phyloP scores from a whole-genome alignment of 2,329 filamentous ascomycete species.

The Paraphaeosphaeria sporulosa region DNA sequence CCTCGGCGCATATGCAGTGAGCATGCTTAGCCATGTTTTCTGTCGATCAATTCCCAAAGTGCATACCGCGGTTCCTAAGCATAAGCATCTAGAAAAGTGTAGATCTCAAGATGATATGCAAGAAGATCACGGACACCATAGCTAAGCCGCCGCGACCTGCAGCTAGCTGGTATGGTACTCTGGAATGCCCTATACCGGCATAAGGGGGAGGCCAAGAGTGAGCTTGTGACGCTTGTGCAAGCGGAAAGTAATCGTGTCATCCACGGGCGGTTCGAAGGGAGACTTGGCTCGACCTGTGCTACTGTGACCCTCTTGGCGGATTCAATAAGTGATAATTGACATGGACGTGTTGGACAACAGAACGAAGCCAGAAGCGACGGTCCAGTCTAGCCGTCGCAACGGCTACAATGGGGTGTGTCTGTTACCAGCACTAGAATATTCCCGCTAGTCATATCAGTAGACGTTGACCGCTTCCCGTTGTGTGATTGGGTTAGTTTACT shows the following conservation, averaged over 20 bases:
- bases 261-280: constrained; percentile 8
- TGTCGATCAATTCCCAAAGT: constrained; percentile 17
- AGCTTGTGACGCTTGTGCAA: constrained; percentile 17
- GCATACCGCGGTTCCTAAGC: constrained; percentile 11
- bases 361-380: too few relatives aligned
- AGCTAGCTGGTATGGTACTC: not conserved
- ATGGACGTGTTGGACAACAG: not conserved
- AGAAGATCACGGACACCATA: constrained; percentile 17
- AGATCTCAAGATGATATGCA: not conserved
- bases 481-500: not conserved
- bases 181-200: not conserved
- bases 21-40: not conserved
- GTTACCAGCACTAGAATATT: too few relatives aligned
- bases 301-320: constrained; percentile 7
- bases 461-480: too few relatives aligned
- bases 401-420: too few relatives aligned
- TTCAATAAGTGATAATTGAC: not conserved
- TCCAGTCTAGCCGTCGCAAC: too few relatives aligned
- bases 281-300: constrained; percentile 19
- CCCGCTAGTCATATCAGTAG: too few relatives aligned
- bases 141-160: constrained; percentile 19
- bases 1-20: constrained; percentile 22
- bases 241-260: constrained; percentile 14
- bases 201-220: constrained; percentile 17
- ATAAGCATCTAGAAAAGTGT: constrained; percentile 1